Base-by-base conservation (phyloP, 768 basidiomycete species). In the Tulasnella sp. region DNA sequence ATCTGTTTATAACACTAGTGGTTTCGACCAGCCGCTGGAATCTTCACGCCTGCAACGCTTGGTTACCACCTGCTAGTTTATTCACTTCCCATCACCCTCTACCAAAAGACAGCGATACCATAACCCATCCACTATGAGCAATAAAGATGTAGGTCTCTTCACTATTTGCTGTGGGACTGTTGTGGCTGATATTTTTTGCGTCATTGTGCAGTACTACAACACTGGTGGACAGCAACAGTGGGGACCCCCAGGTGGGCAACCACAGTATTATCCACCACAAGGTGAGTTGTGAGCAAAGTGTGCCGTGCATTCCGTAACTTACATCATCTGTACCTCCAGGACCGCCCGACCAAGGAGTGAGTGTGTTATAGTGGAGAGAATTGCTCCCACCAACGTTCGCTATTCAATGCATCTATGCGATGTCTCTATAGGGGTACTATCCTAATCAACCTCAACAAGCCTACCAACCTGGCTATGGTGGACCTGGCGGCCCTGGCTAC, bases 361-460 rank as follows among this genome's bases (percentile, higher is more conserved):
- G 49, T 51, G 19, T 19, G n/a, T n/a, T n/a, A n/a, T n/a, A n/a
- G n/a, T n/a, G n/a, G n/a, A n/a, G n/a, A n/a, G n/a, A n/a, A n/a
- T n/a, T n/a, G n/a, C n/a, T 28, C 29, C 31, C 13, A 16, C 31
- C 22, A 10, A 13, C 15, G 16, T 16, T 28, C 19, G 13, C 28
- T 24, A 28, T 41, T 19, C 22, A 24, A 27, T 15, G 15, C 28
- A 6, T 10, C 15, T 28, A 22, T 29, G 16, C 19, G 16, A 29
- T 19, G 12, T 16, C 24, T 43, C 27, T 20, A 31, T 13, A 51
- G 49, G 49, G 49, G 35, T 51, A 51, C 41, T 51, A 51, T 43
- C 49, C 49, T 32, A 51, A 44, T 31, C 49, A 51, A 42, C 49
- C 49, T 20, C 49, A 51, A 34, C 49, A 51, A 40, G 49, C 49